These are phyloP conservation scores for Claviceps sp. DNA, from an alignment of 2,329 filamentous ascomycete genomes.

Conservation along the genomic window DNA sequence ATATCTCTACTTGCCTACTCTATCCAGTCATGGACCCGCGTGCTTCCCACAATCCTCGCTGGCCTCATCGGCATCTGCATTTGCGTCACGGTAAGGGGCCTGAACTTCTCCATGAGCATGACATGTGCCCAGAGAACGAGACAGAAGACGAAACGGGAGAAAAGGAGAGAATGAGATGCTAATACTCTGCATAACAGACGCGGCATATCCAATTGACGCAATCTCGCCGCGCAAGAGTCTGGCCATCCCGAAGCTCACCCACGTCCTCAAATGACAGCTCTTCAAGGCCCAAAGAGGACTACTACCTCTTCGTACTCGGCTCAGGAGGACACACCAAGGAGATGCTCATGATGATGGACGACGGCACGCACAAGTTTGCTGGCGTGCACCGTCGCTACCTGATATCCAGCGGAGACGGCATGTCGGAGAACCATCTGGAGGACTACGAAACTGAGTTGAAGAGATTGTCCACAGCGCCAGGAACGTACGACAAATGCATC, in stretches of 20 bases:
- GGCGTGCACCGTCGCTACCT: constrained; percentile 66
- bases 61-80: constrained; percentile 12
- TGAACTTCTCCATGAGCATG: neutral
- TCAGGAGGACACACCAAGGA: constrained; percentile 92
- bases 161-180: neutral
- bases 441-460: constrained; percentile 25
- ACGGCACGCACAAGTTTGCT: constrained; percentile 36
- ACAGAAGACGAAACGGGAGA: neutral
- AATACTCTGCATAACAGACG: constrained; percentile 9
- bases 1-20: neutral
- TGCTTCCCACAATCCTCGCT: constrained; percentile 8
- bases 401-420: constrained; percentile 59
- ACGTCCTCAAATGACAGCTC: neutral
- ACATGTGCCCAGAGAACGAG: neutral
- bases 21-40: neutral
- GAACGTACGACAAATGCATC: constrained; percentile 48
- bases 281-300: constrained; percentile 15
- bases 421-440: constrained; percentile 56
- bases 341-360: constrained; percentile 72
- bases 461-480: constrained; percentile 16
- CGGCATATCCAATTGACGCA: constrained; percentile 17
- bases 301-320: constrained; percentile 72
- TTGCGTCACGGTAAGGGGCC: constrained; percentile 17
- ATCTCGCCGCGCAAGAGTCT: constrained; percentile 9
- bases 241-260: constrained; percentile 3